Base-by-base conservation (phyloP, 768 basidiomycete species). In the Hebeloma cylindrosporum region DNA sequence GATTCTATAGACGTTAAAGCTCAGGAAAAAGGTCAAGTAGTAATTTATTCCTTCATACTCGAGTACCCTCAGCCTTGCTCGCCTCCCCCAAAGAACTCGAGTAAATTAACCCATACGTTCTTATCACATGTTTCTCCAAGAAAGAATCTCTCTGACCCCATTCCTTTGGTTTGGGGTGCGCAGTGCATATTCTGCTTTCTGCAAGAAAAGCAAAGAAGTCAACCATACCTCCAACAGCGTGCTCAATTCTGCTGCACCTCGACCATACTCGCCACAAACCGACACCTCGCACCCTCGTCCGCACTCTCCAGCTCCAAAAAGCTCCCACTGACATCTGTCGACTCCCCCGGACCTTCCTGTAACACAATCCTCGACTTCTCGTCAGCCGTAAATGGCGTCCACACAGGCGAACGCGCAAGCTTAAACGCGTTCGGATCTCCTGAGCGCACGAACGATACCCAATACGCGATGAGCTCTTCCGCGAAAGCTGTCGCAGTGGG, bases 361-460 rank as follows among this genome's bases (percentile, higher is more conserved):
- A 59, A 28, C 2, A 59, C 58, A 21, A 54, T 51, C 1, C 58
- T 39, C 18, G 52, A 18, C 7, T 30, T 49, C 6, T 52, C 31
- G n/a, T n/a, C n/a, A 2, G 52, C 9, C 9, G 52, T 53, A 45
- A 54, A 60, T 2, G 36, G 32, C 1, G 39, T 20, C 81, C 83
- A 83, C 13, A 40, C 51, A 0, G 80, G 81, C 1, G 80, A 78
- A 25, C 70, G 63, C 0, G 67, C 50, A 1, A 82, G 69, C 56
- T 77, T 81, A 63, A 70, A 67, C 5, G 72, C 72, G 60, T 81
- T 83, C 0, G 79, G 80, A 55, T 82, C 60, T 2, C 71, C 71
- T 1, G 74, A 57, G 30, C 80, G 78, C 16, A 83, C 80, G 49
- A 84, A 83, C 2, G 80, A 84, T 5, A 83, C 61, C 79, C 81